These are phyloP conservation scores for Leptographium procerum DNA, from an alignment of 2,329 filamentous ascomycete species.

Conservation along the genomic window DNA sequence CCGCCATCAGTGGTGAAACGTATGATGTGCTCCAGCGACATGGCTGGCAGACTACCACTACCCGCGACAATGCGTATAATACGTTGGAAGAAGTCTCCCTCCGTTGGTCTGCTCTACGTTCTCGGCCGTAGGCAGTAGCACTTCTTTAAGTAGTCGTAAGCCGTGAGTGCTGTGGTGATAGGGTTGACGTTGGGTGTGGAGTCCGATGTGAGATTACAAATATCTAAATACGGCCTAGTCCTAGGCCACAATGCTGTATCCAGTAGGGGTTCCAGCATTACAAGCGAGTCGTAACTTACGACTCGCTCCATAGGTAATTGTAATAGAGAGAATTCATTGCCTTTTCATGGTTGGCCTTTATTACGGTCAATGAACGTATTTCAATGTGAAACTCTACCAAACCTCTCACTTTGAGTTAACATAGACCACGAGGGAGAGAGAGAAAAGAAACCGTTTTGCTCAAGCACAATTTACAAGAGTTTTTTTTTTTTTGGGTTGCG, in stretches of 20 bases:
- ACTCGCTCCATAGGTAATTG: too few relatives aligned
- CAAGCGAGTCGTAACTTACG: too few relatives aligned
- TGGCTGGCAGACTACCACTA: background rate
- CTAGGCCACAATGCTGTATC: background rate
- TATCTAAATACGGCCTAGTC: background rate
- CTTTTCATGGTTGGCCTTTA: too few relatives aligned
- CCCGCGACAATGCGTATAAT: too few relatives aligned
- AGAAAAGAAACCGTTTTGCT: background rate
- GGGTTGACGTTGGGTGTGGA: background rate
- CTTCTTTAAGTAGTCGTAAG: background rate
- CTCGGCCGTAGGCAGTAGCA: background rate
- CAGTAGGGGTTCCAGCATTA: background rate
- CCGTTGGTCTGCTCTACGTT: background rate
- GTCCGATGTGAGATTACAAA: background rate
- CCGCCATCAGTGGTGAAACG: slow-evolving; percentile 36
- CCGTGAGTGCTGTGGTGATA: background rate
- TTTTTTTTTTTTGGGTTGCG: background rate
- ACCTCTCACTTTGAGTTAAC: too few relatives aligned
- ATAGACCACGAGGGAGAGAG: too few relatives aligned
- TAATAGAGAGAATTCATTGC: too few relatives aligned
- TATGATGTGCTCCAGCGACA: slow-evolving; percentile 24
- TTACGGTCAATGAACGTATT: too few relatives aligned
- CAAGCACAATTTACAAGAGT: background rate
- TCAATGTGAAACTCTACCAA: too few relatives aligned
- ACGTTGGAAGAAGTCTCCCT: background rate